A percentile compares a stretch with the other conserved stretches of the same genome.
These are phyloP conservation scores for Populus ilicifolia DNA, from an alignment of 345 rosid genomes.

Conservation along the genomic window DNA sequence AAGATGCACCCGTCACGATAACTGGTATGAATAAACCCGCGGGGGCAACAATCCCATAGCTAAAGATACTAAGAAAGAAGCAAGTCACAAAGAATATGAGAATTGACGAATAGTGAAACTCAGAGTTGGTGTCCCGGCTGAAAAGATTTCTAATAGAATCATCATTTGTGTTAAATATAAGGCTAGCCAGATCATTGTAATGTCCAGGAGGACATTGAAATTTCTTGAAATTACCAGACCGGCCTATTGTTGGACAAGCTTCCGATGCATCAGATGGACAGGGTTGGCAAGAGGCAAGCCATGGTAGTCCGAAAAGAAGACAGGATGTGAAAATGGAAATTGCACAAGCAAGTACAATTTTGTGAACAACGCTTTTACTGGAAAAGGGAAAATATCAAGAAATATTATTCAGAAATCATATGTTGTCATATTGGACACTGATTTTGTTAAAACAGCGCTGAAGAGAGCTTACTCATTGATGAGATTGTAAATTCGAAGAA, in stretches of 20 bases:
- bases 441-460: neutral
- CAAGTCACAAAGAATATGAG: constrained; percentile 70
- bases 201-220: constrained; percentile 77
- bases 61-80: constrained; percentile 65
- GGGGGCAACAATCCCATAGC: constrained; percentile 86
- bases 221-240: constrained; percentile 92
- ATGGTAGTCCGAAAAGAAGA: constrained; percentile 89
- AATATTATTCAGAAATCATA: constrained; percentile 4
- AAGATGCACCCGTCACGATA: constrained; percentile 84
- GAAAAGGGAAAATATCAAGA: constrained; percentile 18
- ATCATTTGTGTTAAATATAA: constrained; percentile 87
- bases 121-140: constrained; percentile 73
- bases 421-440: neutral
- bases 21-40: constrained; percentile 90
- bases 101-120: constrained; percentile 65
- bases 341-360: constrained; percentile 54
- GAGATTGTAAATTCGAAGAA: constrained; percentile 63
- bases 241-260: constrained; percentile 88
- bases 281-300: constrained; percentile 73
- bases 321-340: constrained; percentile 78
- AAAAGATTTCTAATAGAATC: constrained; percentile 88
- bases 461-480: constrained; percentile 64
- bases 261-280: constrained; percentile 68
- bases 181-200: constrained; percentile 94
- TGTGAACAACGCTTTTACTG: constrained; percentile 66